Percentiles rank a stretch among this genome's conserved stretches.
phyloP scores from a whole-genome alignment of 2,329 filamentous ascomycete species.

The Diplodia seriata region DNA sequence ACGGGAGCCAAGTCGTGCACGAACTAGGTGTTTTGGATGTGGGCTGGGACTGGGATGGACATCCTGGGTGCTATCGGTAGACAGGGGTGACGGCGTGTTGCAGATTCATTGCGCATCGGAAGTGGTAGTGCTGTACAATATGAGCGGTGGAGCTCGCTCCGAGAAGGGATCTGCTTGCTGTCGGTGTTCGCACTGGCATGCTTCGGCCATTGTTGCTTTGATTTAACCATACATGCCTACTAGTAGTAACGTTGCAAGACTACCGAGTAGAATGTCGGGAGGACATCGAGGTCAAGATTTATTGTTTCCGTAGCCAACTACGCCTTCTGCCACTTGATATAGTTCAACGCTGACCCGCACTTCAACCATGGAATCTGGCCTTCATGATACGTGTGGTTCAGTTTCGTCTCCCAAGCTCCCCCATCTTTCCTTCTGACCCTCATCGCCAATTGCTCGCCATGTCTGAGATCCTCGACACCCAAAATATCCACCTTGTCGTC shows the following conservation, averaged over 20 bases:
- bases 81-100: neutral
- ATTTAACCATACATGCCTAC: too few relatives aligned
- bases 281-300: too few relatives aligned
- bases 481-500: constrained; percentile 37
- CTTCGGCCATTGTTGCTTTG: too few relatives aligned
- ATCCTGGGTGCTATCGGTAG: neutral
- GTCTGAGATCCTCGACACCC: constrained; percentile 39
- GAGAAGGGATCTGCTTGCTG: too few relatives aligned
- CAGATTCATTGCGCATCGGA: neutral
- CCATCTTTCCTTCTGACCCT: constrained; percentile 40
- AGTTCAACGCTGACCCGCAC: constrained; percentile 48
- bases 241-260: too few relatives aligned
- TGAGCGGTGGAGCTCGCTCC: neutral
- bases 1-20: neutral
- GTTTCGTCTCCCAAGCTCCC: constrained; percentile 39
- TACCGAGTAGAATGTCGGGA: too few relatives aligned
- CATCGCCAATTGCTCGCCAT: constrained; percentile 43
- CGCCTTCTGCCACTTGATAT: constrained; percentile 35
- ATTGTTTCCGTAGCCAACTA: constrained; percentile 33
- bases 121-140: neutral
- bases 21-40: neutral
- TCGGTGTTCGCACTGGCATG: too few relatives aligned
- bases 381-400: constrained; percentile 46
- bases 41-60: neutral
- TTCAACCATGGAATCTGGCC: constrained; percentile 46